phyloP scores from a whole-genome alignment of 495 filamentous ascomycete genomes.

The Choiromyces venosus region DNA sequence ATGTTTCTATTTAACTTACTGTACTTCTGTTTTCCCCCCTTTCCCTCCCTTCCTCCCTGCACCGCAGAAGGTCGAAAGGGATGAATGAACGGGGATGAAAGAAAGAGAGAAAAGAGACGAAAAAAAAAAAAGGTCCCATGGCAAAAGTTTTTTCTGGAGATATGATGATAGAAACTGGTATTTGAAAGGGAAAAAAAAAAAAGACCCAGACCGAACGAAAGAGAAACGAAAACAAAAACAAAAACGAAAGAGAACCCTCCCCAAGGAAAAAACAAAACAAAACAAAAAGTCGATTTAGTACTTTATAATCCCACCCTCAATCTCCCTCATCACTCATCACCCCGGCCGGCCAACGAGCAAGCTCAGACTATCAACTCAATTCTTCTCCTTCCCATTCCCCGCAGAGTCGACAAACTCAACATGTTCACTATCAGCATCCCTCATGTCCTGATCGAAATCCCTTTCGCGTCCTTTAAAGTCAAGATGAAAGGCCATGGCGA shows the following conservation, averaged over 20 bases:
- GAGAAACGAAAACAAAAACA: not conserved
- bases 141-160: not conserved
- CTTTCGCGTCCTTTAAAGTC: conserved; percentile 13
- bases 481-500: conserved; percentile 34
- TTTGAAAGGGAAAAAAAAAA: not conserved
- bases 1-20: not conserved
- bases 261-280: not conserved
- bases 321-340: no score
- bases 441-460: conserved; percentile 36
- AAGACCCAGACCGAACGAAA: not conserved
- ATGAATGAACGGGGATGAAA: not conserved
- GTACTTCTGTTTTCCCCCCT: conserved; percentile 9
- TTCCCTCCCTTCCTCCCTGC: not conserved
- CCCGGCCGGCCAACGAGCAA: not conserved
- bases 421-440: conserved; percentile 29
- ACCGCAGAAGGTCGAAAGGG: not conserved
- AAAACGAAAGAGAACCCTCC: not conserved
- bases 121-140: no score
- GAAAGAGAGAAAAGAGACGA: not conserved
- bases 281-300: not conserved
- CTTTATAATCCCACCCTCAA: no score
- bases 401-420: conserved; percentile 17
- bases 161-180: not conserved
- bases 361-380: conserved; percentile 12
- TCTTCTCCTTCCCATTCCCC: conserved; percentile 7